Evolutionary conservation across 2,329 filamentous ascomycete species (phyloP).

Genomic region (Lizonia empirigonia): DNA sequence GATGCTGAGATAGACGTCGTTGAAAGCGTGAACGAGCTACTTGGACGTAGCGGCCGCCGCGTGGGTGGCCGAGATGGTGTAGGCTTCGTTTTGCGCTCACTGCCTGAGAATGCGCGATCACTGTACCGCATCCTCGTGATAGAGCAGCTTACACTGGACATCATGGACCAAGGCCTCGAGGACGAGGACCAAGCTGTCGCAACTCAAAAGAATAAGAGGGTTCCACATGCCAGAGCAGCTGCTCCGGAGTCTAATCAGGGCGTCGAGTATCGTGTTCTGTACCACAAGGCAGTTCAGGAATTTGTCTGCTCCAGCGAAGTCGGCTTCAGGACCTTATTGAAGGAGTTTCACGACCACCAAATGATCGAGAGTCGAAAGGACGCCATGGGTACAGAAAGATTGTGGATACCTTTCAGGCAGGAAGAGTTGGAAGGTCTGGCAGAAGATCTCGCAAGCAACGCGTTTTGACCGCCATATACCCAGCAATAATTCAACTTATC

Average conservation of each 20-base stretch:
- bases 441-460: conserved; percentile 67
- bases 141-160: conserved; percentile 75
- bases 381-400: conserved; percentile 78
- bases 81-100: conserved; percentile 83
- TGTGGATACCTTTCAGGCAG: conserved; percentile 82
- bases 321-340: conserved; percentile 89
- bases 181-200: conserved; percentile 27
- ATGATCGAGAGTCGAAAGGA: conserved; percentile 94
- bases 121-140: conserved; percentile 84
- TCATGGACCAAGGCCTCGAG: conserved; percentile 52
- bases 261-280: conserved; percentile 88
- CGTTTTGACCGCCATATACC: conserved; percentile 26
- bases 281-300: conserved; percentile 94
- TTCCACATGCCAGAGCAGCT: conserved; percentile 30
- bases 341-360: conserved; percentile 98
- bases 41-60: conserved; percentile 78
- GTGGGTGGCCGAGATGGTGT: conserved; percentile 91
- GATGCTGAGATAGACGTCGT: conserved; percentile 79
- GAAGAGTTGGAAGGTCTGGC: conserved; percentile 90
- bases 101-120: conserved; percentile 90
- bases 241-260: conserved; percentile 57
- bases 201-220: conserved; percentile 32
- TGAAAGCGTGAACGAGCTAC: conserved; percentile 85
- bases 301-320: conserved; percentile 98
- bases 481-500: neutral